A percentile compares a stretch with the other conserved stretches of the same genome.
phyloP scores from a whole-genome alignment of 768 basidiomycete genomes.

The Tricholoma bakamatsutake region DNA sequence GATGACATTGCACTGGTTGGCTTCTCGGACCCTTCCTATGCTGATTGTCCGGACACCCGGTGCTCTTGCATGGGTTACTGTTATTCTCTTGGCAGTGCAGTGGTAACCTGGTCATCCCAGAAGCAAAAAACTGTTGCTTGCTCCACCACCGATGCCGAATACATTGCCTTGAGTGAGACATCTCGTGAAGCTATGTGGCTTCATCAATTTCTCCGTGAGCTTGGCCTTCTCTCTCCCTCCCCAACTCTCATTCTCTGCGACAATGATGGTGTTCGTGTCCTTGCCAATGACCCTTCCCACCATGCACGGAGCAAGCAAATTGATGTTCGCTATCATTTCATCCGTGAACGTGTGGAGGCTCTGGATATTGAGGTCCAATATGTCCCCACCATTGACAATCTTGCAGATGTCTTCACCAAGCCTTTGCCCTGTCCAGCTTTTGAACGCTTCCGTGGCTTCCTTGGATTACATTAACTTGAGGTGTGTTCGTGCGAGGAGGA shows the following conservation, averaged over 20 bases:
- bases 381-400: too few relatives aligned
- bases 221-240: constrained; percentile 2
- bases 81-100: constrained; percentile 24
- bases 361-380: too few relatives aligned
- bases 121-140: constrained; percentile 27
- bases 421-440: too few relatives aligned
- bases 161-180: constrained; percentile 26
- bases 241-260: constrained; percentile 17
- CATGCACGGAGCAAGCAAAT: constrained; percentile 34
- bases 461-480: too few relatives aligned
- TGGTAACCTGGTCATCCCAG: constrained; percentile 29
- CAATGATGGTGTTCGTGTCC: constrained; percentile 26
- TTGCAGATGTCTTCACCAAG: too few relatives aligned
- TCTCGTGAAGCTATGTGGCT: constrained; percentile 4
- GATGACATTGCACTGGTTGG: not conserved
- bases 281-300: constrained; percentile 23
- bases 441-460: too few relatives aligned
- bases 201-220: constrained; percentile 7
- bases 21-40: constrained; percentile 12
- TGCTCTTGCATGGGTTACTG: constrained; percentile 24
- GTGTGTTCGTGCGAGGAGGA: too few relatives aligned
- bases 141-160: constrained; percentile 29
- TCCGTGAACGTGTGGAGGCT: constrained; percentile 11
- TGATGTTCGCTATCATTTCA: constrained; percentile 29
- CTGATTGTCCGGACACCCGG: constrained; percentile 9